These are phyloP conservation scores for Botrytis byssoidea DNA, from an alignment of 2,329 filamentous ascomycete genomes.

Conservation along the genomic window DNA sequence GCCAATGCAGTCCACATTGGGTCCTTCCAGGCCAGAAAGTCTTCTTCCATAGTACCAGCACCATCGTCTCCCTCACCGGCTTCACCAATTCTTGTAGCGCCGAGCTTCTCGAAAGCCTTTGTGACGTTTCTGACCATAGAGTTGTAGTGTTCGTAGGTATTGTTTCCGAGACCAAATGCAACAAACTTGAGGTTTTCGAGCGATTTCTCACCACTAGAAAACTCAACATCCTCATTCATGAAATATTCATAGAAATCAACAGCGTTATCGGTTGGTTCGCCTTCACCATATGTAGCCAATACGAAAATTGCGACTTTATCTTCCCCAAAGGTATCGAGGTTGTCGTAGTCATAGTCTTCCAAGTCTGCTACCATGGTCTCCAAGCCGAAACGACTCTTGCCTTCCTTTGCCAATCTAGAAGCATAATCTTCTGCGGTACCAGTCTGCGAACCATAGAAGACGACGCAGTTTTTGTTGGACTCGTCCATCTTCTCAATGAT, in stretches of 20 bases:
- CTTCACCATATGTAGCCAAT: slow-evolving; percentile 95
- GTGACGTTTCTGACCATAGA: slow-evolving; percentile 94
- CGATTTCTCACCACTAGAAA: slow-evolving; percentile 71
- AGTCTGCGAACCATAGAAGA: slow-evolving; percentile 98
- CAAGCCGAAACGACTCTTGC: slow-evolving; percentile 90
- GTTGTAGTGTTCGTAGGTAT: slow-evolving; percentile 99
- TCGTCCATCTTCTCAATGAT: slow-evolving; percentile 96
- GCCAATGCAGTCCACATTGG: slow-evolving; percentile 92
- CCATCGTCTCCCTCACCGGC: slow-evolving; percentile 97
- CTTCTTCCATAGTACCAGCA: slow-evolving; percentile 98
- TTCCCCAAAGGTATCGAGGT: slow-evolving; percentile 80
- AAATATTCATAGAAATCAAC: slow-evolving; percentile 99
- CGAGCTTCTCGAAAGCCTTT: slow-evolving; percentile 75
- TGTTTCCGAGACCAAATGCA: slow-evolving; percentile 94
- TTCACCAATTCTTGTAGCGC: slow-evolving; percentile 78
- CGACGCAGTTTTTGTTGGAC: slow-evolving; percentile 91
- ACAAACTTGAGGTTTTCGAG: slow-evolving; percentile 87
- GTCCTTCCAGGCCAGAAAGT: slow-evolving; percentile 98
- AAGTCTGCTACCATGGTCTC: slow-evolving; percentile 98
- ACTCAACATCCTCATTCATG: slow-evolving; percentile 74
- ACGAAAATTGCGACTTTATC: slow-evolving; percentile 96
- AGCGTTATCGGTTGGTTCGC: slow-evolving; percentile 96
- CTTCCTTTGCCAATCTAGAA: slow-evolving; percentile 92
- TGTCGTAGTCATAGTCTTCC: slow-evolving; percentile 97
- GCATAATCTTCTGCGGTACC: slow-evolving; percentile 98